Evolutionary conservation across 208 protist genomes (phyloP).

Genomic region (Trypanosoma platydactyli): DNA sequence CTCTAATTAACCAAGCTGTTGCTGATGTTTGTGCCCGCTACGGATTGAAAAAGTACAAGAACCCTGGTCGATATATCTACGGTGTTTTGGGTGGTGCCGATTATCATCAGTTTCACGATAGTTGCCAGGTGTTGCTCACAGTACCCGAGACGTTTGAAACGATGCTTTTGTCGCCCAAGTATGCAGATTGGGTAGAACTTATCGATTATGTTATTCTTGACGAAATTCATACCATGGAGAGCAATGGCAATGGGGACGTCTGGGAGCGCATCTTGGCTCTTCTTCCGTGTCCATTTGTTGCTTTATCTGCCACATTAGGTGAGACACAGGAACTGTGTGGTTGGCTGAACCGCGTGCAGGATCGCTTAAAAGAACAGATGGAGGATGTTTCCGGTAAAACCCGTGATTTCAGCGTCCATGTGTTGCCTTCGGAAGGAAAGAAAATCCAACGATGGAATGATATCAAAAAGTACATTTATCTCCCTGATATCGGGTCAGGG

Average conservation of each 20-base stretch:
- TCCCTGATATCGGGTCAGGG: constrained; percentile 58
- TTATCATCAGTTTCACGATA: constrained; percentile 85
- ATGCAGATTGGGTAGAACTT: constrained; percentile 79
- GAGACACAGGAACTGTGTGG: constrained; percentile 89
- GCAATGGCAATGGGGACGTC: constrained; percentile 82
- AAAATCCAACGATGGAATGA: constrained; percentile 91
- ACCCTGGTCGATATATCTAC: constrained; percentile 71
- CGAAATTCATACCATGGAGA: constrained; percentile 95
- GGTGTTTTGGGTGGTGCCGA: constrained; percentile 84
- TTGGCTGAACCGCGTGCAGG: constrained; percentile 91
- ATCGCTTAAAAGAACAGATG: constrained; percentile 42
- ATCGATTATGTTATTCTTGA: constrained; percentile 96
- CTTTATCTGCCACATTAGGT: constrained; percentile 95
- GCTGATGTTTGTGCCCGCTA: constrained; percentile 93
- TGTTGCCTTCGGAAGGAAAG: constrained; percentile 63
- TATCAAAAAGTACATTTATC: constrained; percentile 90
- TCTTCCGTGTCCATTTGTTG: constrained; percentile 92
- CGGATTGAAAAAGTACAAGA: constrained; percentile 86
- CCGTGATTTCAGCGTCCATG: constrained; percentile 78
- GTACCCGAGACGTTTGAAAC: constrained; percentile 93
- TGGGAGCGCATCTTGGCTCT: constrained; percentile 94
- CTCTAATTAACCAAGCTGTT: constrained; percentile 95
- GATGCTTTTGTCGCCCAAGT: constrained; percentile 87
- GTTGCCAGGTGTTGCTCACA: constrained; percentile 94
- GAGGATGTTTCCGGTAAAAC: constrained; percentile 20